Conservation (phyloP, 192 early-diverging fungal species). For the Coemansia sp. region DNA sequence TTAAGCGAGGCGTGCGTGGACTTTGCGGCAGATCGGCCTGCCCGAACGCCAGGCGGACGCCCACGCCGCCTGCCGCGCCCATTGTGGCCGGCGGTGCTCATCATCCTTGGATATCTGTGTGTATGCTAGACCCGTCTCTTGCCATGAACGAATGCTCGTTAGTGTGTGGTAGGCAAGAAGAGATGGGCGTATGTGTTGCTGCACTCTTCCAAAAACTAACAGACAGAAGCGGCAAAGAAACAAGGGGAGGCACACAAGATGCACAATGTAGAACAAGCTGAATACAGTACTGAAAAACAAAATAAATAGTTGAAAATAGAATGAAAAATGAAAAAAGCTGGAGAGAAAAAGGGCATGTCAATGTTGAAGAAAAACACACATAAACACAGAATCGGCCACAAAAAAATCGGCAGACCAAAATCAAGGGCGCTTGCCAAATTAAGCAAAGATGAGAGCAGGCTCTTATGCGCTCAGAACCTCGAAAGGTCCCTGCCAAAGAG, state of each 20-base stretch:
- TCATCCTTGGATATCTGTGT: background rate
- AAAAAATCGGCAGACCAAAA: background rate
- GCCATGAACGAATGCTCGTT: constrained; percentile 3
- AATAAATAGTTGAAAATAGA: background rate
- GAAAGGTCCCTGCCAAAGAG: constrained; percentile 89
- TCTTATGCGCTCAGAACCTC: constrained; percentile 14
- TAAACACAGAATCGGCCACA: no score
- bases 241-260: background rate
- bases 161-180: background rate
- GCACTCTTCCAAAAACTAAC: no score
- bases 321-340: background rate
- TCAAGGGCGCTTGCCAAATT: background rate
- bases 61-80: constrained; percentile 40
- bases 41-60: constrained; percentile 38
- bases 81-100: constrained; percentile 18
- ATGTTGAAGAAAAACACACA: no score
- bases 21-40: background rate
- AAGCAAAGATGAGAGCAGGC: background rate
- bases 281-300: background rate
- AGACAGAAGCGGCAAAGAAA: background rate
- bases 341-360: background rate
- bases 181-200: background rate
- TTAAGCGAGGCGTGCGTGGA: background rate
- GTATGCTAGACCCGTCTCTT: background rate
- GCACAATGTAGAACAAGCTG: no score